Evolutionary conservation across 2,329 filamentous ascomycete species (phyloP).

Genomic region (Hansfordia pulvinata): DNA sequence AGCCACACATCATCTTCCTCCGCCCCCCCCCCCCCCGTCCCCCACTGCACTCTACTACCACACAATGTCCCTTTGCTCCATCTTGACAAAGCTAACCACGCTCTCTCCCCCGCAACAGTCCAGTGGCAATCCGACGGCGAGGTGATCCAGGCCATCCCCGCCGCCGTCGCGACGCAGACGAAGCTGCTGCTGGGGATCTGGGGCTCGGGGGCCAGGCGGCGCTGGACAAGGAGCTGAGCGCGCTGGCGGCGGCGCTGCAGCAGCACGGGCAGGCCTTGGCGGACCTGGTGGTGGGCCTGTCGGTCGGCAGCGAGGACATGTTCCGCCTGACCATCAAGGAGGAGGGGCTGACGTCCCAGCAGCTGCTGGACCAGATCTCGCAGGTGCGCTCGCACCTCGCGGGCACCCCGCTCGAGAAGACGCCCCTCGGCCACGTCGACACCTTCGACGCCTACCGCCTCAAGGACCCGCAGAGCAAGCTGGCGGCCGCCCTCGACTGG

Average conservation of each 20-base stretch:
- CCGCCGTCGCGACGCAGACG: slow-evolving; percentile 46
- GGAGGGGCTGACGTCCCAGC: no score
- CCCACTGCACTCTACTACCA: no score
- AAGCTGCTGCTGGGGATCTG: slow-evolving; percentile 52
- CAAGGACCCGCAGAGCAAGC: no score
- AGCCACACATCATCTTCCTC: no score
- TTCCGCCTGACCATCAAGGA: slow-evolving; percentile 49
- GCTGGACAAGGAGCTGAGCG: slow-evolving; percentile 46
- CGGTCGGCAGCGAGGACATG: slow-evolving; percentile 54
- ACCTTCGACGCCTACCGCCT: slow-evolving; percentile 55
- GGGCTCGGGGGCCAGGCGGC: slow-evolving; percentile 38
- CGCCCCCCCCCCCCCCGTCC: no score
- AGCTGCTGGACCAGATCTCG: no score
- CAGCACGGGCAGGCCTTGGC: slow-evolving; percentile 35
- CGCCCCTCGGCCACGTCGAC: slow-evolving; percentile 52
- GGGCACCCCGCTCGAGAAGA: slow-evolving; percentile 24
- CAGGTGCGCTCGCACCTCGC: no score
- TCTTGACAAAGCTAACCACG: no score
- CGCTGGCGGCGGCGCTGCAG: slow-evolving; percentile 40
- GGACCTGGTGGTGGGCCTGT: slow-evolving; percentile 49
- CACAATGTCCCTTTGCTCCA: no score
- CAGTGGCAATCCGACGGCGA: slow-evolving; percentile 54
- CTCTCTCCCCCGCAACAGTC: no score
- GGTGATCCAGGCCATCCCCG: slow-evolving; percentile 70
- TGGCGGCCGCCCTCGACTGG: slow-evolving; percentile 50